Base-by-base conservation (phyloP, 306 rosid species). In the Canavalia ensiformis region DNA sequence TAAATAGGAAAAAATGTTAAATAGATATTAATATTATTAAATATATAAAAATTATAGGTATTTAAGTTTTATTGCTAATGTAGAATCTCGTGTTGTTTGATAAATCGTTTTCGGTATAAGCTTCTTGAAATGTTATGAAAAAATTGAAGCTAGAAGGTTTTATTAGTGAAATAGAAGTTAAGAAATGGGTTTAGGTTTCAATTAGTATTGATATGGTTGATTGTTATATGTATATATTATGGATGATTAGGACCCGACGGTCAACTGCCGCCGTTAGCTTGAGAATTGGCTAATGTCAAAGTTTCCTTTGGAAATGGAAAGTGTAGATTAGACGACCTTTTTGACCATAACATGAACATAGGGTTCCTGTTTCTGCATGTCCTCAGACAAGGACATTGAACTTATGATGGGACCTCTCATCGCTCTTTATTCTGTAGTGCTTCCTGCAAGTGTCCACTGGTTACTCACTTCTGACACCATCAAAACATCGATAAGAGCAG, bases 331-430 rank as follows among this genome's bases (percentile, higher is more conserved):
- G 75, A 66, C 75, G 51, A 77, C 5, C 81, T 79, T 74, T 81
- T 82, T 76, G 83, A 82, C 88, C 81, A n/a, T 67, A 56, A 8
- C 47, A 60, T 72, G 65, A 56, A 8, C 47, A 60, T 72, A 72
- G 67, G 74, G 77, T 58, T 64, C 29, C 46, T 52, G 84, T 67
- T 34, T 71, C 34, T 51, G 44, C 79, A 33, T 81, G 65, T 56
- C 58, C 44, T 0, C 6, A 9, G 76, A 83, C 35, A 76, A 75
- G 78, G 66, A 79, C 80, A 35, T 0, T 12, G 77, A 78, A 81
- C 77, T 49, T 57, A 47, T n/a, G 2, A 59, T 65, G 51, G 71
- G 71, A 13, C 50, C 54, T 67, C 72, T 13, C 72, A 6, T 25
- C 28, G 41, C 51, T 25, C 54, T 67, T 67, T 44, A 42, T 31